A percentile compares a stretch with the other conserved stretches of the same genome.
Conservation (phyloP, 2,329 filamentous ascomycete species). For the Alternaria arbusti region DNA sequence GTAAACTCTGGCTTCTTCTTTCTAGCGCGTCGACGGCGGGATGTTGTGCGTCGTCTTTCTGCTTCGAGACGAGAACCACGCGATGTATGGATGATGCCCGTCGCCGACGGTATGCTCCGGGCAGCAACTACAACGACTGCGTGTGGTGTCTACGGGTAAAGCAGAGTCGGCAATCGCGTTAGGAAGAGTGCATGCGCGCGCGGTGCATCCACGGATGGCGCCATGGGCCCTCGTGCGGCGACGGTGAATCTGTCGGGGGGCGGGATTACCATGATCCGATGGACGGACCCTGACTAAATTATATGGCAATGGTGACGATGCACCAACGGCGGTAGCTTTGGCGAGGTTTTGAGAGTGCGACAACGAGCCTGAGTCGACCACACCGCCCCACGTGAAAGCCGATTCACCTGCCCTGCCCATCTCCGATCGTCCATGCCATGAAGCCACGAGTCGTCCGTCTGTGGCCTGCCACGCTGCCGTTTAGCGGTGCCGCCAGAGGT, state of each 20-base stretch:
- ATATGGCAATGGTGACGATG: constrained; percentile 7
- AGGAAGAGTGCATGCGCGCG: neutral
- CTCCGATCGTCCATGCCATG: constrained; percentile 23
- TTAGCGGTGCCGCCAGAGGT: constrained; percentile 17
- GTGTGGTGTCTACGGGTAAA: neutral
- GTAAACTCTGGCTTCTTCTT: neutral
- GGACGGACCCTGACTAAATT: constrained; percentile 9
- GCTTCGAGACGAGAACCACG: neutral
- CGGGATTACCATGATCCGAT: constrained; percentile 7
- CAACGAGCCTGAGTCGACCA: constrained; percentile 7
- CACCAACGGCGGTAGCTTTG: constrained; percentile 6
- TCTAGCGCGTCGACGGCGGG: neutral
- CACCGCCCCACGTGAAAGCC: constrained; percentile 18
- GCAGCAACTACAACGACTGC: neutral
- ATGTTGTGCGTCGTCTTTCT: constrained; percentile 1
- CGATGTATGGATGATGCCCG: constrained; percentile 2
- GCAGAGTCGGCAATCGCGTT: neutral
- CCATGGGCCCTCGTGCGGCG: constrained; percentile 1
- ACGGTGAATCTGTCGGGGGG: neutral
- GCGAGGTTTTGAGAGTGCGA: constrained; percentile 12
- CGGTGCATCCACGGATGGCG: neutral
- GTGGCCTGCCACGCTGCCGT: constrained; percentile 33
- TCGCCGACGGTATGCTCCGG: neutral
- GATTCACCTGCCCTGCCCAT: constrained; percentile 6
- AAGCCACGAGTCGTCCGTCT: constrained; percentile 32